Conservation (phyloP, 2,329 filamentous ascomycete species). For the Ploettnerulaceae sp. region DNA sequence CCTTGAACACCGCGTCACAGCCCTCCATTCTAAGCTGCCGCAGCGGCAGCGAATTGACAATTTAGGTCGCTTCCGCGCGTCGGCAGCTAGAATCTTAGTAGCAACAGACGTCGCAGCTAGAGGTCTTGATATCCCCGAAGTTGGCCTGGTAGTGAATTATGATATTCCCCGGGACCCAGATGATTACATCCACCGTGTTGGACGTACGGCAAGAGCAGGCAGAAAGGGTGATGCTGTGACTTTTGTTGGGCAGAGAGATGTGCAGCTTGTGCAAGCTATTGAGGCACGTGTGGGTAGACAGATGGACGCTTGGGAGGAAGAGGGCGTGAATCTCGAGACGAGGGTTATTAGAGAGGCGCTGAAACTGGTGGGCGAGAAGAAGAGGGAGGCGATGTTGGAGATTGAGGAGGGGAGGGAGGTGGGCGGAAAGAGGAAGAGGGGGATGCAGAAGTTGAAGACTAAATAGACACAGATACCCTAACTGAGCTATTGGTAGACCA, state of each 20-base stretch:
- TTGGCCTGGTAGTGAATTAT: slow-evolving; percentile 88
- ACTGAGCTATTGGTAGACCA: too few relatives aligned
- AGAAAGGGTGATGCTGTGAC: slow-evolving; percentile 77
- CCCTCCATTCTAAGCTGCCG: slow-evolving; percentile 80
- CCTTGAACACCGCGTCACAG: slow-evolving; percentile 84
- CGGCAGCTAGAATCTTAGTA: slow-evolving; percentile 82
- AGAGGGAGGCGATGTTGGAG: slow-evolving; percentile 83
- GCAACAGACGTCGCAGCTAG: slow-evolving; percentile 93
- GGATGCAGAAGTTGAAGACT: slow-evolving; percentile 46
- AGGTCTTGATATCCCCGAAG: slow-evolving; percentile 92
- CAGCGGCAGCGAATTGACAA: slow-evolving; percentile 84
- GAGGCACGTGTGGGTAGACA: slow-evolving; percentile 74
- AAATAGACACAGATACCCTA: too few relatives aligned
- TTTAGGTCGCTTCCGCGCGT: slow-evolving; percentile 83
- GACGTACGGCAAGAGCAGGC: slow-evolving; percentile 90
- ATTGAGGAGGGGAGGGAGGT: slow-evolving; percentile 92
- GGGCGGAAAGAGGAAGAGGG: slow-evolving; percentile 70
- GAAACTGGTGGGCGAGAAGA: slow-evolving; percentile 89
- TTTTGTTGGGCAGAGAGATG: slow-evolving; percentile 88
- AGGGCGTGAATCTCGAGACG: slow-evolving; percentile 90
- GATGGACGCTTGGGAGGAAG: slow-evolving; percentile 82
- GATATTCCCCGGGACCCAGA: slow-evolving; percentile 94
- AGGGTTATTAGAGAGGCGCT: slow-evolving; percentile 79
- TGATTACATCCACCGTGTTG: slow-evolving; percentile 95
- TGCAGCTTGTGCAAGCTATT: slow-evolving; percentile 84